These are phyloP conservation scores for Rubia yunnanensis DNA, from an alignment of 257 asterid species.

Conservation along the genomic window DNA sequence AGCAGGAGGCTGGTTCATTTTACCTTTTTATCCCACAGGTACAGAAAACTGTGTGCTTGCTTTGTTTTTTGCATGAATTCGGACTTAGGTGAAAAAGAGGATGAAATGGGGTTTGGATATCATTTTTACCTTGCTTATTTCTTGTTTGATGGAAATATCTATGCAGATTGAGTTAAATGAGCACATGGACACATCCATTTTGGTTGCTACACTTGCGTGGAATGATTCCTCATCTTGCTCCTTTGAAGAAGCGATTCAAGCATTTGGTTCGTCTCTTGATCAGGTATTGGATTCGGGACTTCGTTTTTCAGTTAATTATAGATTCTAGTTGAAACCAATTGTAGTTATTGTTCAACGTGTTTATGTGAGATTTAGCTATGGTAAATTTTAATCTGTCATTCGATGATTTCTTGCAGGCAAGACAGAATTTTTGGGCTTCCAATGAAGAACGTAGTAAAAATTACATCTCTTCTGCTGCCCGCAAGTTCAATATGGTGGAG, in stretches of 20 bases:
- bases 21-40: constrained; percentile 78
- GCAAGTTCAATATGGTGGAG: constrained; percentile 33
- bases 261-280: constrained; percentile 36
- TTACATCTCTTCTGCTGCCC: constrained; percentile 33
- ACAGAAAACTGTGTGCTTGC: background rate
- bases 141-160: background rate
- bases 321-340: background rate
- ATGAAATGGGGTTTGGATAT: background rate
- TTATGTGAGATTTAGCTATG: background rate
- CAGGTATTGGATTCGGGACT: constrained; percentile 47
- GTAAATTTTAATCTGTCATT: background rate
- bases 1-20: constrained; percentile 51
- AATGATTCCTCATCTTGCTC: constrained; percentile 48
- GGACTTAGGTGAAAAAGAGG: background rate
- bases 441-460: constrained; percentile 29
- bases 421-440: constrained; percentile 15
- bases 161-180: constrained; percentile 48
- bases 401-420: constrained; percentile 41
- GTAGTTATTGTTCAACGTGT: background rate
- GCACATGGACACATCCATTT: constrained; percentile 48
- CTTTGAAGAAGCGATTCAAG: constrained; percentile 45
- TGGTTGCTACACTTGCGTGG: constrained; percentile 69
- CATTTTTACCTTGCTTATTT: no score
- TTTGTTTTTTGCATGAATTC: constrained; percentile 4
- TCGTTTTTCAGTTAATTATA: background rate